These are phyloP conservation scores for Angophora floribunda DNA, from an alignment of 345 rosid species.

Conservation along the genomic window DNA sequence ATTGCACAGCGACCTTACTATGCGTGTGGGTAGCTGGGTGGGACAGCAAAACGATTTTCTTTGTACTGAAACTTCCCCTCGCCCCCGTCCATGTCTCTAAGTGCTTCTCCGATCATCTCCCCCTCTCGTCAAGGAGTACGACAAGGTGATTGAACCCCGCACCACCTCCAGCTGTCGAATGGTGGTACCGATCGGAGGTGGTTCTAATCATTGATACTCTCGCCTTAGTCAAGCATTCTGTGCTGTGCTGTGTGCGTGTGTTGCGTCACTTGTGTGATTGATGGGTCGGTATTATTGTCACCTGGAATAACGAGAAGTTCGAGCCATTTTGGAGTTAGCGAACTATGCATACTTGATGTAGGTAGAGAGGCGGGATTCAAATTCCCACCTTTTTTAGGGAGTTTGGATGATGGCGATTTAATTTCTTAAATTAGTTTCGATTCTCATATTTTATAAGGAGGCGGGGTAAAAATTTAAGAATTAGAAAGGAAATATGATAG, in stretches of 20 bases:
- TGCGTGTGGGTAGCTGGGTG: background rate
- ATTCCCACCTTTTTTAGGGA: too few species aligned
- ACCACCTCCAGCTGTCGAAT: background rate
- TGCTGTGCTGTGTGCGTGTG: background rate
- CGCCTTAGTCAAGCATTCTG: background rate
- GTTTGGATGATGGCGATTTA: too few species aligned
- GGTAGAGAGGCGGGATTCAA: background rate
- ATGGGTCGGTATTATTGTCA: background rate
- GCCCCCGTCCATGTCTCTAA: background rate
- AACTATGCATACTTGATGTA: background rate
- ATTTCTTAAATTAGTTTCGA: too few species aligned
- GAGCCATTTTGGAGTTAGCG: background rate
- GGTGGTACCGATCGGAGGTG: background rate
- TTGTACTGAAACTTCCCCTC: background rate
- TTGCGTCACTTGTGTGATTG: background rate
- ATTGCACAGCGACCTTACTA: background rate
- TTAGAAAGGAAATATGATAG: too few species aligned
- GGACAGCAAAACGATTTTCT: background rate
- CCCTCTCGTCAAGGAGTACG: background rate
- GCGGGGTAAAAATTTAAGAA: too few species aligned
- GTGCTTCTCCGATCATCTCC: background rate
- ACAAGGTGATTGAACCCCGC: background rate
- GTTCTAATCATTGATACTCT: background rate
- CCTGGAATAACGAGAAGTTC: background rate
- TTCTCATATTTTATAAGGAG: too few species aligned